These are phyloP conservation scores for Hypoxylon crocopeplum DNA, from an alignment of 495 filamentous ascomycete genomes.

Conservation along the genomic window DNA sequence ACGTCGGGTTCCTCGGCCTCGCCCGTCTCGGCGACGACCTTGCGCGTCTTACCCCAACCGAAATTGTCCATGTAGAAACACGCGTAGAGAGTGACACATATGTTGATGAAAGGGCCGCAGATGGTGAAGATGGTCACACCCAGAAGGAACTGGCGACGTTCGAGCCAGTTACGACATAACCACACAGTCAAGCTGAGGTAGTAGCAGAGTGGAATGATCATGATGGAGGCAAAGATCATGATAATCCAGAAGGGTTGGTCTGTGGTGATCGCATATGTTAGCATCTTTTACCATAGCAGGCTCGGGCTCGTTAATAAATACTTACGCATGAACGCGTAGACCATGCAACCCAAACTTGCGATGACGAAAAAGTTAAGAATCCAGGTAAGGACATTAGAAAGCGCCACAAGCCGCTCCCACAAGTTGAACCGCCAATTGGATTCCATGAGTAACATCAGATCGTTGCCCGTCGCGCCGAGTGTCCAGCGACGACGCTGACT, in stretches of 20 bases:
- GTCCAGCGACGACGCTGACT: conserved; percentile 44
- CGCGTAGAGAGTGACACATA: conserved; percentile 38
- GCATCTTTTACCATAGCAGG: neutral
- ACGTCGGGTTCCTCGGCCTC: conserved; percentile 32
- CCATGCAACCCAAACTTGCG: conserved; percentile 36
- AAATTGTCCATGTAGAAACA: conserved; percentile 40
- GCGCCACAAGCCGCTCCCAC: conserved; percentile 39
- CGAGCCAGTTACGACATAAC: conserved; percentile 26
- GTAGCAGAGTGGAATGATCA: conserved; percentile 34
- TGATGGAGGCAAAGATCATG: conserved; percentile 39
- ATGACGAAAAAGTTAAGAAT: conserved; percentile 41
- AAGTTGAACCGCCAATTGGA: conserved; percentile 23
- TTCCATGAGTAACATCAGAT: conserved; percentile 37
- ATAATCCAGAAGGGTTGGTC: conserved; percentile 37
- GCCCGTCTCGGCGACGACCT: conserved; percentile 39
- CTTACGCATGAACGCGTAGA: conserved; percentile 34
- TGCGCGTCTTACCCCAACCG: conserved; percentile 45
- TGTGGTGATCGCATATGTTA: neutral
- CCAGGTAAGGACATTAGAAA: conserved; percentile 40
- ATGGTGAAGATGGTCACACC: conserved; percentile 31
- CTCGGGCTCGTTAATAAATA: too few species aligned
- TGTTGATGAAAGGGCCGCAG: conserved; percentile 39
- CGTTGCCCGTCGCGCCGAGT: conserved; percentile 41
- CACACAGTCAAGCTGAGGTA: conserved; percentile 33
- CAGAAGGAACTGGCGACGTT: conserved; percentile 33